These are phyloP conservation scores for Umbellularia californica DNA, from an alignment of 164 flowering plant species.

Conservation along the genomic window DNA sequence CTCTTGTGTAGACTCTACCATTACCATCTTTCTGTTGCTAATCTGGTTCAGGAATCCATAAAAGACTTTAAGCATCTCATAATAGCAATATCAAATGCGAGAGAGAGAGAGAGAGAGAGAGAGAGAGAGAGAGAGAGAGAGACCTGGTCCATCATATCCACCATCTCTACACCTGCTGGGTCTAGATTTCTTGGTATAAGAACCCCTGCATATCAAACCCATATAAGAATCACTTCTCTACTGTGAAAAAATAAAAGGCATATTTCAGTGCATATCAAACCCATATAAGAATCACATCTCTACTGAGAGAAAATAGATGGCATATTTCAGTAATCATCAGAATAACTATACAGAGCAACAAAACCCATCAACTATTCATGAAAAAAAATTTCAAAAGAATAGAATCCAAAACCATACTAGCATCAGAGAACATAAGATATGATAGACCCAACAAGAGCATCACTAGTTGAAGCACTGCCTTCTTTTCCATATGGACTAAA, in stretches of 20 bases:
- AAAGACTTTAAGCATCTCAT: too few species aligned
- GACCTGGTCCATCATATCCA: constrained; percentile 22
- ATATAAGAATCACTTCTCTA: not conserved
- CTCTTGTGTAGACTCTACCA: constrained; percentile 20
- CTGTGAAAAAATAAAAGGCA: not conserved
- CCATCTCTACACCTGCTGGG: constrained; percentile 16
- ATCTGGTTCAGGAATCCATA: not conserved
- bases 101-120: constrained; percentile 9
- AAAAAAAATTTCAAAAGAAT: not conserved
- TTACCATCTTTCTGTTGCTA: not conserved
- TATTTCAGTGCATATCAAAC: constrained; percentile 12
- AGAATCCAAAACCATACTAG: constrained; percentile 21
- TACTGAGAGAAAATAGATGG: not conserved
- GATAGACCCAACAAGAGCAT: constrained; percentile 31
- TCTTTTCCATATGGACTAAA: constrained; percentile 21
- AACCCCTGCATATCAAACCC: constrained; percentile 25
- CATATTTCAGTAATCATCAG: not conserved
- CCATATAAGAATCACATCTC: not conserved
- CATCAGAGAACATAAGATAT: constrained; percentile 23
- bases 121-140: constrained; percentile 20
- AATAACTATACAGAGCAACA: not conserved
- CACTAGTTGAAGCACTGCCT: constrained; percentile 18
- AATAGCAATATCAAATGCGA: too few species aligned
- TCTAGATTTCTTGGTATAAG: constrained; percentile 17
- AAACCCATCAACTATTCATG: not conserved